Percentiles rank a stretch among this genome's conserved stretches.
Evolutionary conservation across 768 basidiomycete genomes (phyloP).

Genomic region (Hygrophoropsis aurantiaca): DNA sequence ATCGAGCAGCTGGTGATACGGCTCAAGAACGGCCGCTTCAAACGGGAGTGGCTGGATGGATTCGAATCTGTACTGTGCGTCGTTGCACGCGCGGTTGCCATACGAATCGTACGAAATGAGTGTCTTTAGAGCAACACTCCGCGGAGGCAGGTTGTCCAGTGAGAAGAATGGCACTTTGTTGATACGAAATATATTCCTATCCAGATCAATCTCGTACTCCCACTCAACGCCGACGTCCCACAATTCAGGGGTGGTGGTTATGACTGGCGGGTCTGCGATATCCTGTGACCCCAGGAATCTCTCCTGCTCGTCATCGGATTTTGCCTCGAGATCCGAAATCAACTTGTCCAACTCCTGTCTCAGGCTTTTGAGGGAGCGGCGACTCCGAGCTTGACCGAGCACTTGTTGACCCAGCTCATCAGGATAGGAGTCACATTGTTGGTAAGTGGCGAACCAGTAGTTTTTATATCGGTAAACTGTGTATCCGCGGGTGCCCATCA

Average conservation of each 20-base stretch:
- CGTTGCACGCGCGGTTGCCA: too few species aligned
- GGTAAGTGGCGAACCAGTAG: conserved; percentile 16
- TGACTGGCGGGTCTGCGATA: background rate
- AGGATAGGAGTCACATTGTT: conserved; percentile 16
- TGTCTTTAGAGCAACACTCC: too few species aligned
- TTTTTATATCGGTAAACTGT: conserved; percentile 22
- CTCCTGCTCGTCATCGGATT: background rate
- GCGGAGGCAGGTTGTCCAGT: conserved; percentile 9
- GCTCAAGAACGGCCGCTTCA: too few species aligned
- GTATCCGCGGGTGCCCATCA: conserved; percentile 21
- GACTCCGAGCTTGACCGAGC: conserved; percentile 1
- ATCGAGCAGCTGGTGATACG: too few species aligned
- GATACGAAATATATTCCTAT: conserved; percentile 25
- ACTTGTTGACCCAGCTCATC: conserved; percentile 19
- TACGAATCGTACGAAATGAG: too few species aligned
- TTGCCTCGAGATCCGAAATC: background rate
- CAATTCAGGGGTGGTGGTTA: conserved; percentile 12
- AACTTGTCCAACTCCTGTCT: background rate
- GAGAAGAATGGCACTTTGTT: conserved; percentile 8
- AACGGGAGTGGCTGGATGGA: too few species aligned
- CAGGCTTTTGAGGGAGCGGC: background rate
- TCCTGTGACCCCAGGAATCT: background rate
- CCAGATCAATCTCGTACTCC: conserved; percentile 29
- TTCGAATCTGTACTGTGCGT: too few species aligned
- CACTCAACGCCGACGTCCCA: conserved; percentile 26